Evolutionary conservation across 208 protist species (phyloP).

Genomic region (Trypanosomatidae sp.): DNA sequence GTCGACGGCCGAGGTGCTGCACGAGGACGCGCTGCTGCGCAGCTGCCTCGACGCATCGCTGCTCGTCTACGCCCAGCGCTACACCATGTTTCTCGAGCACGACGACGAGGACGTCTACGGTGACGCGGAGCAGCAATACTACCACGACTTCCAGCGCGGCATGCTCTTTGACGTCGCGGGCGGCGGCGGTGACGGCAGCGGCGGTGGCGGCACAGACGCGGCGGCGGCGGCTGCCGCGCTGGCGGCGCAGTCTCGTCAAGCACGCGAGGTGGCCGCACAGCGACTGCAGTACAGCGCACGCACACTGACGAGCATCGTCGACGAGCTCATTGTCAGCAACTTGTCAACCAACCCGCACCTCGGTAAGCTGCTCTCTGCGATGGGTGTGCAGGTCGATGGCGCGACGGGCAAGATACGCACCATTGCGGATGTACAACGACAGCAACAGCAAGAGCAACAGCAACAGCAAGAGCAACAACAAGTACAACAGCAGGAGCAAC

Average conservation of each 20-base stretch:
- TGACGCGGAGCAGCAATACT: conserved; percentile 36
- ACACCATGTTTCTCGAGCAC: conserved; percentile 46
- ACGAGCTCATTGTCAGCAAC: conserved; percentile 34
- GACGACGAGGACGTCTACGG: conserved; percentile 44
- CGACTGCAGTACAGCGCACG: conserved; percentile 8
- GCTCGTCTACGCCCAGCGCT: conserved; percentile 41
- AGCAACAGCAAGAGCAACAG: conserved; percentile 2
- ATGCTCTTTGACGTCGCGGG: conserved; percentile 4
- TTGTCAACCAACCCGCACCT: conserved; percentile 20
- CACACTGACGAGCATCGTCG: conserved; percentile 39
- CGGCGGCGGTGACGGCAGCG: not conserved
- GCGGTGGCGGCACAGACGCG: conserved; percentile 4
- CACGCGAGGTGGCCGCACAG: conserved; percentile 9
- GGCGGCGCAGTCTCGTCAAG: conserved; percentile 8
- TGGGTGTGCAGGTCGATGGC: conserved; percentile 39
- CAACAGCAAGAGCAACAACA: not conserved
- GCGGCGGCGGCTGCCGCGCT: conserved; percentile 1
- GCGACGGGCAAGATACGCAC: conserved; percentile 3
- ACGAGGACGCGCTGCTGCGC: conserved; percentile 12
- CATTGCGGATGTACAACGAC: conserved; percentile 1
- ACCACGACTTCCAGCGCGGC: conserved; percentile 18
- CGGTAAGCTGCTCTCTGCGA: conserved; percentile 25
- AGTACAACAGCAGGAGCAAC: conserved; percentile 1
- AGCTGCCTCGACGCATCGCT: conserved; percentile 1
- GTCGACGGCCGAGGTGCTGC: conserved; percentile 7